Evolutionary conservation across 352 stramenopile species (phyloP).

Genomic region (Globisporangium middletonii): DNA sequence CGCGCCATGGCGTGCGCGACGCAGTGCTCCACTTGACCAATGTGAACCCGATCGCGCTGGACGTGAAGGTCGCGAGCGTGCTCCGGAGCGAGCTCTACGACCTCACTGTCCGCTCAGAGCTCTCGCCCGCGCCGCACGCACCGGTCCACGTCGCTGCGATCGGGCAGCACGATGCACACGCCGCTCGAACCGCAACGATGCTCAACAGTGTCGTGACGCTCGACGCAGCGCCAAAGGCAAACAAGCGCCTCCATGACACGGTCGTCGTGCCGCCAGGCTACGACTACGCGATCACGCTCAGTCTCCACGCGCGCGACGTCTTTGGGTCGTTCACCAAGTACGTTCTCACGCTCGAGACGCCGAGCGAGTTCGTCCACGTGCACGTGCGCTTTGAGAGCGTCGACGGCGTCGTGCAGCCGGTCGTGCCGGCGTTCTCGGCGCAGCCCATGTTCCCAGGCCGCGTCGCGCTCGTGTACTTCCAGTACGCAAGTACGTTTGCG

Average conservation of each 20-base stretch:
- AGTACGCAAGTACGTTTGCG: conserved; percentile 38
- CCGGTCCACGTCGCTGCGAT: conserved; percentile 4
- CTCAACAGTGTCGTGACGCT: not conserved
- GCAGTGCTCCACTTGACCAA: conserved; percentile 44
- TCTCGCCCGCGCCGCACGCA: conserved; percentile 4
- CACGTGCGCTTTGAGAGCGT: conserved; percentile 25
- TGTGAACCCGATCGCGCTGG: conserved; percentile 32
- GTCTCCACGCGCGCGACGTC: conserved; percentile 17
- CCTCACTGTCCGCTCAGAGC: conserved; percentile 17
- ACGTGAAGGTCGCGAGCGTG: conserved; percentile 18
- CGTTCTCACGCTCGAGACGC: conserved; percentile 29
- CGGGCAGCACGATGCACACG: conserved; percentile 5
- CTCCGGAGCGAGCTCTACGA: conserved; percentile 14
- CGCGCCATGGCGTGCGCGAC: conserved; percentile 15
- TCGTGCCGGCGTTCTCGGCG: conserved; percentile 20
- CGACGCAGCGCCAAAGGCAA: not conserved
- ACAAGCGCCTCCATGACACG: conserved; percentile 7
- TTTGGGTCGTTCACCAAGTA: conserved; percentile 24
- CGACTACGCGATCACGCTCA: conserved; percentile 15
- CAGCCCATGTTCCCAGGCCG: conserved; percentile 32
- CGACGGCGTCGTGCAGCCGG: conserved; percentile 23
- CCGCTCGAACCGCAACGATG: not conserved
- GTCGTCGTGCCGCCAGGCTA: conserved; percentile 25
- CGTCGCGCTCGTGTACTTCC: conserved; percentile 21
- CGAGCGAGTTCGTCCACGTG: conserved; percentile 34